phyloP scores from a whole-genome alignment of 2,329 filamentous ascomycete species.

The Sporothrix humicola region DNA sequence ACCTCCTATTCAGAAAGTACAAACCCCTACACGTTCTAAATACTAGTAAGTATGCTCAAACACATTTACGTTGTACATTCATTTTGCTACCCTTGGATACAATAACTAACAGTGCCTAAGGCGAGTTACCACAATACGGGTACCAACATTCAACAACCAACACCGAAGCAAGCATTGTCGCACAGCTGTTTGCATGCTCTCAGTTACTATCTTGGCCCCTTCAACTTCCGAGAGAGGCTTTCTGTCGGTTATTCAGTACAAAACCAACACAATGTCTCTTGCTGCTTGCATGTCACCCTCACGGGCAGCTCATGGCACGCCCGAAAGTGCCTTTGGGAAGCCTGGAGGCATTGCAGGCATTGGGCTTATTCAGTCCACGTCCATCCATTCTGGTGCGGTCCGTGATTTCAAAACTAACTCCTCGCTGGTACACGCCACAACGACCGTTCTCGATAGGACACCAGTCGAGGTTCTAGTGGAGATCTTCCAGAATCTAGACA shows the following conservation, averaged over 20 bases:
- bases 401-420: neutral
- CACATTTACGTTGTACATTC: neutral
- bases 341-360: neutral
- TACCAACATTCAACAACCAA: neutral
- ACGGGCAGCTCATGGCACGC: slow-evolving; percentile 7
- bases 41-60: neutral
- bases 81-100: neutral
- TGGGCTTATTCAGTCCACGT: neutral
- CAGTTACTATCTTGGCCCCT: neutral
- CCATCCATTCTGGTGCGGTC: neutral
- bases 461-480: slow-evolving; percentile 57
- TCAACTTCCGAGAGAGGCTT: neutral
- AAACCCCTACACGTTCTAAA: neutral
- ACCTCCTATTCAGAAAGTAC: neutral
- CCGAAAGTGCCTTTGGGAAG: slow-evolving; percentile 2
- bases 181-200: neutral
- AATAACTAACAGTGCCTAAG: neutral
- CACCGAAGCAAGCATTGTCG: neutral
- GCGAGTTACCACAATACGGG: neutral
- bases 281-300: slow-evolving; percentile 32
- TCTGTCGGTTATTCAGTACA: neutral
- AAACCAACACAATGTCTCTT: slow-evolving; percentile 30
- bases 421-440: slow-evolving; percentile 35
- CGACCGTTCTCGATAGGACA: slow-evolving; percentile 40
- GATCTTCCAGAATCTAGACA: slow-evolving; percentile 54